Conservation (phyloP, 2,329 filamentous ascomycete species). For the Cladosporium sp. region DNA sequence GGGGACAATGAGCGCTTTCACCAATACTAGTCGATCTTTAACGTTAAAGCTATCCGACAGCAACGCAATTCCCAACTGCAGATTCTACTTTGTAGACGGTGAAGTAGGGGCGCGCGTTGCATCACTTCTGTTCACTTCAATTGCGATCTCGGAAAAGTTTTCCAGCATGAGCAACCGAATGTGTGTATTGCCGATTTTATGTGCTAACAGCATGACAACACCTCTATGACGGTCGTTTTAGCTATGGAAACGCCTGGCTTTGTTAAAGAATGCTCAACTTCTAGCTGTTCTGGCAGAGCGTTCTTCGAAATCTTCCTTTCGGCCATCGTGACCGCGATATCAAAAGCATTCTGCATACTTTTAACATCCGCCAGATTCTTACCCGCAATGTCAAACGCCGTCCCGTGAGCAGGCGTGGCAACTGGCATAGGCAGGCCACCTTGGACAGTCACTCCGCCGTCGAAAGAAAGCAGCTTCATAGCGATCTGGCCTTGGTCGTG, state of each 20-base stretch:
- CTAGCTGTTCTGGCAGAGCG: not conserved
- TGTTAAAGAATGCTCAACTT: not conserved
- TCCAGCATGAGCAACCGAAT: too few species aligned
- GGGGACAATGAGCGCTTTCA: too few species aligned
- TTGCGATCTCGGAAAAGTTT: too few species aligned
- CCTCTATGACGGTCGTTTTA: not conserved
- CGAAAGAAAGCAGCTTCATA: conserved; percentile 15
- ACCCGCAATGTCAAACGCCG: conserved; percentile 16
- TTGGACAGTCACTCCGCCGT: conserved; percentile 17
- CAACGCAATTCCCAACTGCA: too few species aligned
- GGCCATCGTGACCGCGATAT: conserved; percentile 16
- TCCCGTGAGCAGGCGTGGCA: conserved; percentile 17
- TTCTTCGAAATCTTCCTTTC: conserved; percentile 5
- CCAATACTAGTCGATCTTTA: too few species aligned
- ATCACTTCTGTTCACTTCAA: too few species aligned
- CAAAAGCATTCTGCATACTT: conserved; percentile 17
- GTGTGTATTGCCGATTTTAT: too few species aligned
- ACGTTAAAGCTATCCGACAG: too few species aligned
- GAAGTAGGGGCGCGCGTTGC: too few species aligned
- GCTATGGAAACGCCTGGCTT: not conserved
- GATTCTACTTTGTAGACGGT: too few species aligned
- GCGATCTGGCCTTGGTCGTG: conserved; percentile 19
- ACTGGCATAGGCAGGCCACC: conserved; percentile 16
- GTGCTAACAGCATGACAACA: conserved; percentile 1
- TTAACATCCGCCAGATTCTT: conserved; percentile 14